phyloP scores from a whole-genome alignment of 495 filamentous ascomycete genomes.

The Collariella sp. region DNA sequence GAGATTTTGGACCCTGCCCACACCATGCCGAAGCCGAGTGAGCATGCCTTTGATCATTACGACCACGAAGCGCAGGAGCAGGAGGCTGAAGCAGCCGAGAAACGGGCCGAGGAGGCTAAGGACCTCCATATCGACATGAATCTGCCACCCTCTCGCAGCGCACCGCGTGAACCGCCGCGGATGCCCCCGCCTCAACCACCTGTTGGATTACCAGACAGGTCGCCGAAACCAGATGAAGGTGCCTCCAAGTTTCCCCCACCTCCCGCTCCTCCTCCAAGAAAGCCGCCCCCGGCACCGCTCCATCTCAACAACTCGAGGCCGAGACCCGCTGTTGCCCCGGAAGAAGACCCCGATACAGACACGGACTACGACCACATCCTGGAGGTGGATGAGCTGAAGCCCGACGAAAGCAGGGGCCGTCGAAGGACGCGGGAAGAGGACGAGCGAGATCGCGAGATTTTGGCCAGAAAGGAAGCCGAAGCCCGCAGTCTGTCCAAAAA shows the following conservation, averaged over 20 bases:
- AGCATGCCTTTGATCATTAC: conserved; percentile 45
- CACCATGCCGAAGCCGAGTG: conserved; percentile 45
- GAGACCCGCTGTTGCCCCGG: conserved; percentile 39
- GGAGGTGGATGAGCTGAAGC: conserved; percentile 53
- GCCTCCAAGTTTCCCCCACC: conserved; percentile 38
- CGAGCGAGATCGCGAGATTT: conserved; percentile 64
- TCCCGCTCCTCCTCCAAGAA: conserved; percentile 54
- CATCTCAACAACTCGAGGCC: conserved; percentile 50
- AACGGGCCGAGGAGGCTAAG: conserved; percentile 31
- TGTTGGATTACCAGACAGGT: conserved; percentile 32
- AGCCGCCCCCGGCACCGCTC: conserved; percentile 76
- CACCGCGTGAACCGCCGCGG: conserved; percentile 38
- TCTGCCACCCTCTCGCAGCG: conserved; percentile 41
- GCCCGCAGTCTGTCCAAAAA: conserved; percentile 57
- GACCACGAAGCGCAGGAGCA: conserved; percentile 43
- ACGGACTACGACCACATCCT: conserved; percentile 78
- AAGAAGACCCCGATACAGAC: conserved; percentile 54
- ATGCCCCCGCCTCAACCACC: conserved; percentile 38
- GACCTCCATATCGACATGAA: conserved; percentile 38
- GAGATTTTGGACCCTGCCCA: conserved; percentile 43
- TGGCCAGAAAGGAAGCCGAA: conserved; percentile 54
- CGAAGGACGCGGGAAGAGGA: conserved; percentile 84
- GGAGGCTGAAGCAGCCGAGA: conserved; percentile 35
- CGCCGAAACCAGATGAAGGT: conserved; percentile 39
- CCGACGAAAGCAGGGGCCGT: conserved; percentile 58